Evolutionary conservation across 139 green algal species (phyloP).

Genomic region (Edaphochlamys debaryana): DNA sequence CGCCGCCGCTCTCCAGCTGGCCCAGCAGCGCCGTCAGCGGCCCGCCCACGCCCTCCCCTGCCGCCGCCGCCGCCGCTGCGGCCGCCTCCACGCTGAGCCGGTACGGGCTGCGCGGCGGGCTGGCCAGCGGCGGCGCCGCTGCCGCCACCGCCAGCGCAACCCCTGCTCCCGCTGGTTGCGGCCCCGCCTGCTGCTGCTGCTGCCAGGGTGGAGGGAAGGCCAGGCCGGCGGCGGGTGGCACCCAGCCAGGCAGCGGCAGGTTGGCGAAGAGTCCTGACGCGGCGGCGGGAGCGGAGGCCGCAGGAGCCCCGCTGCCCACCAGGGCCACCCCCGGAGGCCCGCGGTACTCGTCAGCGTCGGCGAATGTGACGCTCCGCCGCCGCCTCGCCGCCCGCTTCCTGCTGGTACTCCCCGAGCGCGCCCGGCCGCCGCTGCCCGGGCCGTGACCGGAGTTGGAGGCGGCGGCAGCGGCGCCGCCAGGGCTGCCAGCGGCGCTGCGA

Average conservation of each 20-base stretch:
- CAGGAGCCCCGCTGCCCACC: too few relatives aligned
- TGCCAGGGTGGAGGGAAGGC: background rate
- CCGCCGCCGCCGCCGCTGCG: background rate
- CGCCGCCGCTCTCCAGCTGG: background rate
- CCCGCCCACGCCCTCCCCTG: background rate
- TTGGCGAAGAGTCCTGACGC: background rate
- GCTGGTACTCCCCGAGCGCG: background rate
- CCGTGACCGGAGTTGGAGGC: too few relatives aligned
- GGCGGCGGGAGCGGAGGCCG: too few relatives aligned
- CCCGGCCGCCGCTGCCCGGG: too few relatives aligned
- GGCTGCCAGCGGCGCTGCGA: too few relatives aligned
- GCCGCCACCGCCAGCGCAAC: background rate
- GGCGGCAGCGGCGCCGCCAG: too few relatives aligned
- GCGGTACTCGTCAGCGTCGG: background rate
- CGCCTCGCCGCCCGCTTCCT: background rate
- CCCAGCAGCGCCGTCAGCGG: constrained; percentile 20
- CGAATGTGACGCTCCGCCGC: constrained; percentile 22
- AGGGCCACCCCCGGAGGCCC: too few relatives aligned
- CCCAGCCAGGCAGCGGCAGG: too few relatives aligned
- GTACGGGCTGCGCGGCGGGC: background rate
- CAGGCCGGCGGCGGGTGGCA: too few relatives aligned
- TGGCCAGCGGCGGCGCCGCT: background rate
- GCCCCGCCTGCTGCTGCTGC: background rate
- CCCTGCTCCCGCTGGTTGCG: background rate
- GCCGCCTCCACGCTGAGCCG: constrained; percentile 4